Percentiles rank a stretch among this genome's conserved stretches.
Conservation (phyloP, 148 eudicot species). For the Agrostemma githago region DNA sequence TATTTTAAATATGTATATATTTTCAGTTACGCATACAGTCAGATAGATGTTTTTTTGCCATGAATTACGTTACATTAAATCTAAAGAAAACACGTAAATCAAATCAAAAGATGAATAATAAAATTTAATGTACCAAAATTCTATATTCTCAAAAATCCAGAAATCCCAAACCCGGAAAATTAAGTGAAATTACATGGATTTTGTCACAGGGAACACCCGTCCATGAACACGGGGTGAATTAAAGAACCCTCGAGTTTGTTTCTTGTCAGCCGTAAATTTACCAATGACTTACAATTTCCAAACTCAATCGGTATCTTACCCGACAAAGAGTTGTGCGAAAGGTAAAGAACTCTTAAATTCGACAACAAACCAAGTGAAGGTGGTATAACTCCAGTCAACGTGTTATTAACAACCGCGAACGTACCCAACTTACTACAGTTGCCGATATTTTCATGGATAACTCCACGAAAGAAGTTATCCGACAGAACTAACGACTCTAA, state of each 20-base stretch:
- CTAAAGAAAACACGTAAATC: no score
- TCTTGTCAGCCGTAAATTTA: constrained; percentile 33
- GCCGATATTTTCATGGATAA: constrained; percentile 47
- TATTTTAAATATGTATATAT: no score
- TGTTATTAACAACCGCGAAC: constrained; percentile 44
- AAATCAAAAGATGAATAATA: no score
- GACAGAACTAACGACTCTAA: constrained; percentile 47
- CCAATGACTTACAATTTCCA: constrained; percentile 53
- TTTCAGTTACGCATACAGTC: no score
- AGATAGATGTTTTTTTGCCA: no score
- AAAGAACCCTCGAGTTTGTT: constrained; percentile 64
- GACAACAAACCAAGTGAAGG: constrained; percentile 54
- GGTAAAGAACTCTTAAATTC: constrained; percentile 37
- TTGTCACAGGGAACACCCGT: no score
- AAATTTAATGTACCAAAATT: no score
- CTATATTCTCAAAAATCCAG: no score
- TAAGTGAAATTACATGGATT: no score
- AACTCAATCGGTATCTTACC: constrained; percentile 67
- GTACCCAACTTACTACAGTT: constrained; percentile 49
- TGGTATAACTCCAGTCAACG: constrained; percentile 60
- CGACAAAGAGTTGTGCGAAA: constrained; percentile 44
- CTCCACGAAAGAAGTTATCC: constrained; percentile 42
- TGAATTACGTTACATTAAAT: no score
- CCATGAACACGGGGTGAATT: no score
- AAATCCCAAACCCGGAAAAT: no score